phyloP scores from a whole-genome alignment of 371 early-diverging fungal genomes.

The Rhizopus sp. region DNA sequence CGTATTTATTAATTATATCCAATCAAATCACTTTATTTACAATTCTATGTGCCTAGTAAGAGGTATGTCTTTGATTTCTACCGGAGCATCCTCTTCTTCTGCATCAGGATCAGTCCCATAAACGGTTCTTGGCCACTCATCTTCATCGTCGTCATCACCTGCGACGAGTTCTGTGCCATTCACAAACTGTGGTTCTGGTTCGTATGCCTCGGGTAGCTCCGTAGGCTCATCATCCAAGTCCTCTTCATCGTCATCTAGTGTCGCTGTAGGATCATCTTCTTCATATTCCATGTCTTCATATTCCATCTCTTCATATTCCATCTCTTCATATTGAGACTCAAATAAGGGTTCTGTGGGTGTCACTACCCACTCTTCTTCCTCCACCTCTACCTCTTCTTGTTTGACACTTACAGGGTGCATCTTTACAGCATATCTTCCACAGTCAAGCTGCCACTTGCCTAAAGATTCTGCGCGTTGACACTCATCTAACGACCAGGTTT shows the following conservation, averaged over 20 bases:
- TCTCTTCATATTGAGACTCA: not conserved
- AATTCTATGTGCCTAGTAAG: slow-evolving; percentile 5
- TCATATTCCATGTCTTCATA: slow-evolving; percentile 2
- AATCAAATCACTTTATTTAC: not conserved
- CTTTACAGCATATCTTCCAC: slow-evolving; percentile 2
- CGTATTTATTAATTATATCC: too few species aligned
- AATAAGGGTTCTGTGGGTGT: not conserved
- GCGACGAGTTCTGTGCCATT: slow-evolving; percentile 21
- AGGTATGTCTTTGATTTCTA: slow-evolving; percentile 13
- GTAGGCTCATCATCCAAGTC: slow-evolving; percentile 13
- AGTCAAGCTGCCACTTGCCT: slow-evolving; percentile 17
- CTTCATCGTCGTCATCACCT: slow-evolving; percentile 27
- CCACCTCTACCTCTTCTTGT: slow-evolving; percentile 7
- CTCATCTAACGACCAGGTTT: slow-evolving; percentile 16
- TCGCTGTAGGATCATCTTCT: slow-evolving; percentile 1
- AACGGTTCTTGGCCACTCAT: slow-evolving; percentile 24
- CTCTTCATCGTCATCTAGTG: slow-evolving; percentile 7
- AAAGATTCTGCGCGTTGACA: slow-evolving; percentile 16
- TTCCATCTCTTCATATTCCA: too few species aligned
- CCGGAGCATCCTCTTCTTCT: slow-evolving; percentile 8
- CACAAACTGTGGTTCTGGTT: slow-evolving; percentile 22
- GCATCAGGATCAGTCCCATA: slow-evolving; percentile 23
- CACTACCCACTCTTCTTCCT: not conserved
- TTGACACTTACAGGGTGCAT: not conserved
- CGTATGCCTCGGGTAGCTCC: slow-evolving; percentile 15